These are phyloP conservation scores for Cairneyella variabilis DNA, from an alignment of 495 filamentous ascomycete genomes.

Conservation along the genomic window DNA sequence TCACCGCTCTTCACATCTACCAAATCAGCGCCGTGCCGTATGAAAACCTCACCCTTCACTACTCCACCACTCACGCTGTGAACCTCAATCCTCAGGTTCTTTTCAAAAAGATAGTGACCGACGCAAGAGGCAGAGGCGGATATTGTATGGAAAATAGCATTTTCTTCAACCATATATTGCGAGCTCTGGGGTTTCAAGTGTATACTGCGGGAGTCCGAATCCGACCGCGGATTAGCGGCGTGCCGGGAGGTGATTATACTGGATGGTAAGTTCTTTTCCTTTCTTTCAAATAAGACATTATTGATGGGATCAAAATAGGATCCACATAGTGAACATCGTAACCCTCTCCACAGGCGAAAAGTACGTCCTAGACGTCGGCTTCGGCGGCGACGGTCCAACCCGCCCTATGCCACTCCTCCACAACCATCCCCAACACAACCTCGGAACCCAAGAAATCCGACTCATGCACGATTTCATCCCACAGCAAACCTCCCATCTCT, in stretches of 20 bases:
- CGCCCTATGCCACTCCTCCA: slow-evolving; percentile 16
- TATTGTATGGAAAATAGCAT: slow-evolving; percentile 77
- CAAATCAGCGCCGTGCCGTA: slow-evolving; percentile 64
- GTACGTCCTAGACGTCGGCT: slow-evolving; percentile 69
- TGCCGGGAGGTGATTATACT: slow-evolving; percentile 45
- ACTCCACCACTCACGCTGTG: slow-evolving; percentile 43
- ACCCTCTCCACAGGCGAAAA: slow-evolving; percentile 41
- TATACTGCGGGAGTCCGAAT: slow-evolving; percentile 39
- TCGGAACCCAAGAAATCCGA: slow-evolving; percentile 29
- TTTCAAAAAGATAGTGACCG: slow-evolving; percentile 59
- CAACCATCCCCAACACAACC: slow-evolving; percentile 19
- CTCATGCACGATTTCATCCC: slow-evolving; percentile 22
- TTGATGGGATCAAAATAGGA: slow-evolving; percentile 35
- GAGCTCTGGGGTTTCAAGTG: slow-evolving; percentile 56
- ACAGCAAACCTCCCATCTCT: slow-evolving; percentile 26
- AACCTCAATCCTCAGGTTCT: slow-evolving; percentile 53
- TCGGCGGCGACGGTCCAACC: slow-evolving; percentile 44
- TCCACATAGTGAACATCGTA: slow-evolving; percentile 70
- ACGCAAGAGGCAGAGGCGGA: slow-evolving; percentile 53
- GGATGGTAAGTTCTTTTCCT: slow-evolving; percentile 31
- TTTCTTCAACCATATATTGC: slow-evolving; percentile 61
- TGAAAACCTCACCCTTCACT: slow-evolving; percentile 59
- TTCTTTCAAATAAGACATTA: background rate
- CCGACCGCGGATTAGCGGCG: slow-evolving; percentile 14
- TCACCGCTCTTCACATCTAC: slow-evolving; percentile 38